Percentiles rank a stretch among this genome's conserved stretches.
These are phyloP conservation scores for Lathyrus sativus DNA, from an alignment of 306 rosid species.

Conservation along the genomic window DNA sequence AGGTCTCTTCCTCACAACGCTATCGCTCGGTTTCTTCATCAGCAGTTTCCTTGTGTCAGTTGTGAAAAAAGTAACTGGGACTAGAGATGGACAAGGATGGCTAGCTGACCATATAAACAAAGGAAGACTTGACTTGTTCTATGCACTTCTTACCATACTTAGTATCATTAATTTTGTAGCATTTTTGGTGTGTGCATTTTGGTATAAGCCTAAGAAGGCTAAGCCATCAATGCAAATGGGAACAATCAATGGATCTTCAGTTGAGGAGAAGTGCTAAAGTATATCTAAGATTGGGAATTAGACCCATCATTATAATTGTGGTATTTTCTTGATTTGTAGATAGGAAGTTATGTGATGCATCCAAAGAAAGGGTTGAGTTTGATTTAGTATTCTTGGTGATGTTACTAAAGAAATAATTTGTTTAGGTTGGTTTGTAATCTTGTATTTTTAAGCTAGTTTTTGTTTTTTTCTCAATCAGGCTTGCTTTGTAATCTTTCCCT, in stretches of 20 bases:
- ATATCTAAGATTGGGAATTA: slow-evolving; percentile 5
- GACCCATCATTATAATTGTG: background rate
- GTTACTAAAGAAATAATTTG: slow-evolving; percentile 30
- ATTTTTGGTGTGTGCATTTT: slow-evolving; percentile 56
- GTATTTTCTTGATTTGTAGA: slow-evolving; percentile 19
- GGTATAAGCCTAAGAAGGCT: slow-evolving; percentile 67
- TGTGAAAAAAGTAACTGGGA: slow-evolving; percentile 61
- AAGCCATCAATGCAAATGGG: slow-evolving; percentile 50
- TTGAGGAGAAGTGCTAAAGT: slow-evolving; percentile 55
- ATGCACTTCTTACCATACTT: slow-evolving; percentile 63
- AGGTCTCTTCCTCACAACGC: slow-evolving; percentile 80
- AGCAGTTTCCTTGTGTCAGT: slow-evolving; percentile 81
- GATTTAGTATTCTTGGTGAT: slow-evolving; percentile 6
- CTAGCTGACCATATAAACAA: slow-evolving; percentile 69
- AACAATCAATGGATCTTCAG: slow-evolving; percentile 34
- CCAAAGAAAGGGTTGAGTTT: slow-evolving; percentile 18
- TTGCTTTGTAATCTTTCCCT: slow-evolving; percentile 10
- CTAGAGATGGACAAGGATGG: slow-evolving; percentile 71
- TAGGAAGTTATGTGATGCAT: slow-evolving; percentile 23
- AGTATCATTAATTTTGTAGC: slow-evolving; percentile 63
- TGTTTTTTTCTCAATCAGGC: slow-evolving; percentile 28
- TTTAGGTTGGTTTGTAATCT: slow-evolving; percentile 32
- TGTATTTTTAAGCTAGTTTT: background rate
- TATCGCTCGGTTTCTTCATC: slow-evolving; percentile 82
- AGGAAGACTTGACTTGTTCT: slow-evolving; percentile 86